Conservation (phyloP, 257 asterid species). For the Pogostemon cablin region DNA sequence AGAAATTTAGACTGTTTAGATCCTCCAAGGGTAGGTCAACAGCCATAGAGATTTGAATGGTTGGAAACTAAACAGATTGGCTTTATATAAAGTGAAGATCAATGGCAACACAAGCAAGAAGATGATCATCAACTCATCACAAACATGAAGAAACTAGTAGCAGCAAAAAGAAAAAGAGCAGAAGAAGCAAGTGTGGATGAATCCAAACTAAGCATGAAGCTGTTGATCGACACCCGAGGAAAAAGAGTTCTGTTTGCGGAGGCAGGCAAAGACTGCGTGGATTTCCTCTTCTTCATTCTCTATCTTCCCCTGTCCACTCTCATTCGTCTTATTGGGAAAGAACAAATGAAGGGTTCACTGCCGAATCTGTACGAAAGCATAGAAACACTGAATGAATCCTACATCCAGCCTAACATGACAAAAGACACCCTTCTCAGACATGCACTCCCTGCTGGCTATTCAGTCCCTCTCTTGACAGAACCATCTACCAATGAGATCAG, state of each 20-base stretch:
- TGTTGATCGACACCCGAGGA: conserved; percentile 35
- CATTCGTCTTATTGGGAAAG: conserved; percentile 25
- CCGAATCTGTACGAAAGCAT: conserved; percentile 37
- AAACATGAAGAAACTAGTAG: background rate
- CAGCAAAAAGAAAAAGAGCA: background rate
- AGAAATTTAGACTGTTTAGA: no score
- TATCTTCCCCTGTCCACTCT: conserved; percentile 31
- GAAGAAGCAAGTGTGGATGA: background rate
- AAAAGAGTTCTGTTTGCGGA: conserved; percentile 44
- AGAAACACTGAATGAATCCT: conserved; percentile 32
- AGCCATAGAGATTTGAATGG: no score
- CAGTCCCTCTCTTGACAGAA: conserved; percentile 13
- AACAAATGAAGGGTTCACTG: conserved; percentile 30
- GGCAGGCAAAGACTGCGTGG: conserved; percentile 41
- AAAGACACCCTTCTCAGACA: conserved; percentile 38
- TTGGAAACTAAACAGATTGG: no score
- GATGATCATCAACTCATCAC: background rate
- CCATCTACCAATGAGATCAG: background rate
- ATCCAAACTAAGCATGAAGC: conserved; percentile 41
- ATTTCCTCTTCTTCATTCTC: conserved; percentile 40
- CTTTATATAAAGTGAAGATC: no score
- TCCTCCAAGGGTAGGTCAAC: no score
- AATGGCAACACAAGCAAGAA: no score
- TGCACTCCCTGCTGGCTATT: background rate
- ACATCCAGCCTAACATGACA: conserved; percentile 23